These are phyloP conservation scores for Chrysoporthe austroafricana DNA, from an alignment of 2,329 filamentous ascomycete genomes.

Conservation along the genomic window DNA sequence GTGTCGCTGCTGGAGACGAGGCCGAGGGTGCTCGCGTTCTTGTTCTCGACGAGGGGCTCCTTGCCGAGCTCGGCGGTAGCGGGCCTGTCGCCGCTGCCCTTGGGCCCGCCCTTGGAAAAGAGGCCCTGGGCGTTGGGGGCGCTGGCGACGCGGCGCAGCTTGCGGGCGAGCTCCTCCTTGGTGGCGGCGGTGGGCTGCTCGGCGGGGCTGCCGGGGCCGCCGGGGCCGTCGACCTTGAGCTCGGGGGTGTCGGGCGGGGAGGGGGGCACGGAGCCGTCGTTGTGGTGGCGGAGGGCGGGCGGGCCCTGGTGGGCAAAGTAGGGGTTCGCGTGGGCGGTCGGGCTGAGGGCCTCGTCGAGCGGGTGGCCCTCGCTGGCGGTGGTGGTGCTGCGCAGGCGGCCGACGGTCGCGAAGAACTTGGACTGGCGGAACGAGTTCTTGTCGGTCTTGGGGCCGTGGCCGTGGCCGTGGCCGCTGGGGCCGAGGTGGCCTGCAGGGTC, in stretches of 20 bases:
- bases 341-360: conserved; percentile 85
- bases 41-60: conserved; percentile 69
- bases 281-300: conserved; percentile 90
- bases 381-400: conserved; percentile 85
- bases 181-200: conserved; percentile 74
- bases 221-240: conserved; percentile 71
- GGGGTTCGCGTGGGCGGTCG: conserved; percentile 91
- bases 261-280: conserved; percentile 88
- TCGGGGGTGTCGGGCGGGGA: conserved; percentile 90
- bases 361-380: conserved; percentile 91
- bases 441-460: conserved; percentile 53
- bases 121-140: conserved; percentile 96
- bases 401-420: conserved; percentile 85
- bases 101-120: conserved; percentile 64
- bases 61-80: conserved; percentile 86
- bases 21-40: conserved; percentile 52
- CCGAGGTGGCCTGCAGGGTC: conserved; percentile 24
- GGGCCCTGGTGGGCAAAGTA: conserved; percentile 98
- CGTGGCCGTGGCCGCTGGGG: conserved; percentile 30
- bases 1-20: conserved; percentile 44
- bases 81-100: conserved; percentile 68
- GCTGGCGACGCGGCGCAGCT: conserved; percentile 90
- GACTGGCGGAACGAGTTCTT: conserved; percentile 80
- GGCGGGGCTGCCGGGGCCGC: conserved; percentile 57
- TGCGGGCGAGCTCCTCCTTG: conserved; percentile 92